A percentile compares a stretch with the other conserved stretches of the same genome.
These are phyloP conservation scores for Papilionanthe hybrid DNA, from an alignment of 116 monocot genomes.

Conservation along the genomic window DNA sequence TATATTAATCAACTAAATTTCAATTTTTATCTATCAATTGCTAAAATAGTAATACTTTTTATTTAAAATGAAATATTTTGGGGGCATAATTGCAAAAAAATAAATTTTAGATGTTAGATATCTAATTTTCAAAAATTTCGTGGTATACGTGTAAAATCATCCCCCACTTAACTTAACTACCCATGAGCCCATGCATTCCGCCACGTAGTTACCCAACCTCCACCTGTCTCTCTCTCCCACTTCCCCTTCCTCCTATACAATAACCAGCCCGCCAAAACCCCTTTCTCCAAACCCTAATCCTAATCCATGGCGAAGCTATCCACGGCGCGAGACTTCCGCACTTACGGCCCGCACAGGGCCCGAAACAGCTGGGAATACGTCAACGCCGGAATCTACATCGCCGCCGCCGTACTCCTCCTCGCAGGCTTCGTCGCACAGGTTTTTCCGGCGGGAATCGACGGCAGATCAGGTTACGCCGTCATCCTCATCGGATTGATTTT, in stretches of 20 bases:
- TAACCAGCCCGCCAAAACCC: too few species aligned
- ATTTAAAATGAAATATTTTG: too few species aligned
- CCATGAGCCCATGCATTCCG: slow-evolving; percentile 26
- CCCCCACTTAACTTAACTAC: neutral
- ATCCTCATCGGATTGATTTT: slow-evolving; percentile 32
- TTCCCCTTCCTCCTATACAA: neutral
- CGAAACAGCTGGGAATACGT: slow-evolving; percentile 72
- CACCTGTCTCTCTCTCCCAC: neutral
- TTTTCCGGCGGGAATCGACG: neutral
- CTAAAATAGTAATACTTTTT: too few species aligned
- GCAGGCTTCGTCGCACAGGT: slow-evolving; percentile 42
- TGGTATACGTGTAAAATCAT: neutral
- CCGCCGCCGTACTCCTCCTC: slow-evolving; percentile 48
- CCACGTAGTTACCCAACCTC: slow-evolving; percentile 21
- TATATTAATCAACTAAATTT: too few species aligned
- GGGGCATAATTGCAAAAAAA: too few species aligned
- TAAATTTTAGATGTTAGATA: too few species aligned
- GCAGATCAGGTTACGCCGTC: slow-evolving; percentile 40
- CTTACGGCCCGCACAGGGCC: slow-evolving; percentile 43
- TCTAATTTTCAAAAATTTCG: too few species aligned
- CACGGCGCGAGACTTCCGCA: slow-evolving; percentile 55
- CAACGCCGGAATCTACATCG: slow-evolving; percentile 68
- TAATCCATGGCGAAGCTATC: slow-evolving; percentile 76
- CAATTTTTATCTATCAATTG: too few species aligned
- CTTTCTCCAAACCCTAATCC: neutral